A percentile compares a stretch with the other conserved stretches of the same genome.
phyloP scores from a whole-genome alignment of 1,284 basidiomycete genomes.

The Trametes versicolor region DNA sequence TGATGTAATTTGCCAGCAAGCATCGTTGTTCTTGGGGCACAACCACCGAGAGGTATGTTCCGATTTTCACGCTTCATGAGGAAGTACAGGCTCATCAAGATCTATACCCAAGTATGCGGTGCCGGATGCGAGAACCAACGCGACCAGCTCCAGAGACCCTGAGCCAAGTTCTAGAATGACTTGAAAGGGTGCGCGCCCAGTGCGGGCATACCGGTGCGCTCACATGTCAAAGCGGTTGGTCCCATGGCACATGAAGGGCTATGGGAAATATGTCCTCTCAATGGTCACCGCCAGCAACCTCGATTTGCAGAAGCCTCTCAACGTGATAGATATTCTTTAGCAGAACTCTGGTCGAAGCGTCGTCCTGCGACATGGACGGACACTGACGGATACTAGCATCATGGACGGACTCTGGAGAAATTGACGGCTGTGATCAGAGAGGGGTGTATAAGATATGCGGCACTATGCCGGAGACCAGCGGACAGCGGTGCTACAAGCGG shows the following conservation, averaged over 20 bases:
- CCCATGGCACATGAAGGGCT: background rate
- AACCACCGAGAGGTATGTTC: too few relatives aligned
- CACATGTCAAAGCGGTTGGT: background rate
- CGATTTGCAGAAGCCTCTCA: background rate
- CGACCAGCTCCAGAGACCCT: too few relatives aligned
- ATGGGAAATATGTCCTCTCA: background rate
- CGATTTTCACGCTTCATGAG: too few relatives aligned
- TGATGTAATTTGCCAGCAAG: background rate
- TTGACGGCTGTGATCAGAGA: background rate
- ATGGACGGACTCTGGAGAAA: background rate
- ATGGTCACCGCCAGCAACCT: background rate
- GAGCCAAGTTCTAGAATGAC: too few relatives aligned
- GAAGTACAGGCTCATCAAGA: too few relatives aligned
- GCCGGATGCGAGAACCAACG: too few relatives aligned
- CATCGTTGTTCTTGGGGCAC: too few relatives aligned
- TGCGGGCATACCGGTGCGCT: background rate
- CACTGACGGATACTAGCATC: background rate
- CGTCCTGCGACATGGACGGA: conserved; percentile 2
- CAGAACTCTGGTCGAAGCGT: background rate
- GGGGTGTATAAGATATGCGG: background rate
- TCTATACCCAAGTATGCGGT: too few relatives aligned
- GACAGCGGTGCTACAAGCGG: background rate
- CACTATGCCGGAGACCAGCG: background rate
- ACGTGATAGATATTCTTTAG: conserved; percentile 8
- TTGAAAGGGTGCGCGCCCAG: too few relatives aligned